These are phyloP conservation scores for Symbiodinium pilosum DNA, from an alignment of 73 alveolate genomes.

Conservation along the genomic window DNA sequence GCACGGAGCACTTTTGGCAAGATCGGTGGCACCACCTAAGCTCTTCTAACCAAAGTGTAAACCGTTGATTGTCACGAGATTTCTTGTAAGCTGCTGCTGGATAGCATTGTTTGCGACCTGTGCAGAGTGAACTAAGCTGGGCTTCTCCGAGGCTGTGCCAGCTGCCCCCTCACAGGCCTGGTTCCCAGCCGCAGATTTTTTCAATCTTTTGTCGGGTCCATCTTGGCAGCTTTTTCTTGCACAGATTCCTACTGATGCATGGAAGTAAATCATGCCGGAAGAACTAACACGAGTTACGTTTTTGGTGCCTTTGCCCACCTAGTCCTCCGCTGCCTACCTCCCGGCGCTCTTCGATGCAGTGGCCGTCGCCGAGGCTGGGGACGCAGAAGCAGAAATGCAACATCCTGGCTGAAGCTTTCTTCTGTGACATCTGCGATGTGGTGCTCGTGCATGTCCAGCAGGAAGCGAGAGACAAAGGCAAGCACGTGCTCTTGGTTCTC, in stretches of 20 bases:
- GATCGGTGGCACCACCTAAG: too few species aligned
- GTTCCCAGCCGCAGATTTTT: too few species aligned
- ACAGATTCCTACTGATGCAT: background rate
- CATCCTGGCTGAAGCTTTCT: too few species aligned
- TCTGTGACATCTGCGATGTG: too few species aligned
- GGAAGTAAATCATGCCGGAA: background rate
- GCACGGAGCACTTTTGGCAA: too few species aligned
- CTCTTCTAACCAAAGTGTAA: too few species aligned
- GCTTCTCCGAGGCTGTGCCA: background rate
- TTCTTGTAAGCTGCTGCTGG: too few species aligned
- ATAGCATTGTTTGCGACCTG: too few species aligned
- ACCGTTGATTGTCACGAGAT: too few species aligned
- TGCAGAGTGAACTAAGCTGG: too few species aligned
- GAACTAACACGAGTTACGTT: too few species aligned
- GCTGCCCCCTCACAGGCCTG: background rate
- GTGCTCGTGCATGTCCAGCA: background rate
- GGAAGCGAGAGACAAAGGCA: constrained; percentile 44
- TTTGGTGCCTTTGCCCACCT: background rate
- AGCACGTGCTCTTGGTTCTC: constrained; percentile 37
- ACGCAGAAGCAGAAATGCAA: too few species aligned
- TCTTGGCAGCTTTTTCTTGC: background rate
- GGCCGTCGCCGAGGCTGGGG: constrained; percentile 76
- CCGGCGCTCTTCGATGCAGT: constrained; percentile 78
- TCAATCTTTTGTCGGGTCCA: background rate
- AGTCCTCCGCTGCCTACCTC: constrained; percentile 16